Evolutionary conservation across 129 eudicot genomes (phyloP), one percentile per base, ranked within the genome.

Genomic region (Ambrosia trifida): DNA sequence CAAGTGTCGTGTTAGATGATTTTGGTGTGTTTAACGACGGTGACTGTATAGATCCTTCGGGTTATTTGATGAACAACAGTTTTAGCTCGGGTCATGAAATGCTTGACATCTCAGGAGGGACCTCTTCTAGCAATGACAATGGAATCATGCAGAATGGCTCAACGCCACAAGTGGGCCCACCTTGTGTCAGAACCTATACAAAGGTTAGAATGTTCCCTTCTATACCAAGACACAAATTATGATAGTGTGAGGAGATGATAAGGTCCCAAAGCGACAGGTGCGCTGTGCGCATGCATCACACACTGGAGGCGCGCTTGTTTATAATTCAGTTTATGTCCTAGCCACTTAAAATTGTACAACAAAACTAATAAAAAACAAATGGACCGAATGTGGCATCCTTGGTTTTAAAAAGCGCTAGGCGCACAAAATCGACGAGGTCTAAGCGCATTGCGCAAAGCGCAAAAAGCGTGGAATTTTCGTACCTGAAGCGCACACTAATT

Each of bases 101-200:
- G 41, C 91, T 71, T 91, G 90, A 18, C 88, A 80, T 64, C 76
- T 91, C 90, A 17, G 95, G 91, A 16, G 95, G 95, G 60, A 84
- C 93, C n/a, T 91, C 89, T 8, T 84, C 94, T 31, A 84, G 97
- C 82, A 86, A 91, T 30, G 91, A 88, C 16, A 76, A 49, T 4
- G 81, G 82, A 66, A 73, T 79, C 16, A 66, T 82, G 87, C 84
- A 73, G 74, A 83, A 77, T 49, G 52, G 74, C 83, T 80, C 90
- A 5, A 84, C 88, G 83, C 78, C 83, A 71, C 89, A 78, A 84
- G 83, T 82, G 0, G 69, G 74, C 69, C 74, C 60, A 2, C 51
- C 68, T 14, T 84, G 88, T 61, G 85, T 88, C 60, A 85, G 97
- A 72, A 86, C 97, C 7, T 91, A 80, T 71, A 88, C 97, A 20